Evolutionary conservation across 495 filamentous ascomycete species (phyloP).

Genomic region (Tetracladium marchalianum): DNA sequence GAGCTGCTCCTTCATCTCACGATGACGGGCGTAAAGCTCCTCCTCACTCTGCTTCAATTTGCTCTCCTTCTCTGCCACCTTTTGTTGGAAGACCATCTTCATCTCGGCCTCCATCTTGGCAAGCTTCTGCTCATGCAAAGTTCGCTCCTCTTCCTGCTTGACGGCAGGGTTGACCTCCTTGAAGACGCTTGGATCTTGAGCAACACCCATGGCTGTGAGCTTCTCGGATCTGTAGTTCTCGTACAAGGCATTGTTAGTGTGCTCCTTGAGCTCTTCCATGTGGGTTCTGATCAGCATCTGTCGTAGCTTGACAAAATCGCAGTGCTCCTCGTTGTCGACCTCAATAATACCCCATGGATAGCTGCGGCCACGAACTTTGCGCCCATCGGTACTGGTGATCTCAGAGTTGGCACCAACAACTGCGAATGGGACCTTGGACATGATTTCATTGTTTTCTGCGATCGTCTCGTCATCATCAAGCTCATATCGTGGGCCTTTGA

Average conservation of each 20-base stretch:
- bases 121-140: slow-evolving; percentile 97
- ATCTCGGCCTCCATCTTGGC: slow-evolving; percentile 99
- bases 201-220: slow-evolving; percentile 95
- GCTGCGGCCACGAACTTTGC: slow-evolving; percentile 87
- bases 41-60: slow-evolving; percentile 99
- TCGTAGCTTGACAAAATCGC: slow-evolving; percentile 98
- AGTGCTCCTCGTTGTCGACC: slow-evolving; percentile 99
- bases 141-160: slow-evolving; percentile 98
- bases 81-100: slow-evolving; percentile 99
- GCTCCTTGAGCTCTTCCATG: slow-evolving; percentile 99
- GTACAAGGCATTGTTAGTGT: slow-evolving; percentile 97
- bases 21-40: slow-evolving; percentile 92
- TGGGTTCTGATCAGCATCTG: slow-evolving; percentile 99
- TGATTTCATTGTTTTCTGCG: slow-evolving; percentile 98
- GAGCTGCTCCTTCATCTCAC: slow-evolving; percentile 99
- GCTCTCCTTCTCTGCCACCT: slow-evolving; percentile 98
- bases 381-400: slow-evolving; percentile 82
- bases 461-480: slow-evolving; percentile 99
- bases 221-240: slow-evolving; percentile 99
- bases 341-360: slow-evolving; percentile 99
- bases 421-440: slow-evolving; percentile 98
- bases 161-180: slow-evolving; percentile 99
- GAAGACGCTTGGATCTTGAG: slow-evolving; percentile 97
- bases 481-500: slow-evolving; percentile 96
- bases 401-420: slow-evolving; percentile 95